Evolutionary conservation across 805 yeast species (phyloP).

Genomic region (Saccharomycopsis microspora): DNA sequence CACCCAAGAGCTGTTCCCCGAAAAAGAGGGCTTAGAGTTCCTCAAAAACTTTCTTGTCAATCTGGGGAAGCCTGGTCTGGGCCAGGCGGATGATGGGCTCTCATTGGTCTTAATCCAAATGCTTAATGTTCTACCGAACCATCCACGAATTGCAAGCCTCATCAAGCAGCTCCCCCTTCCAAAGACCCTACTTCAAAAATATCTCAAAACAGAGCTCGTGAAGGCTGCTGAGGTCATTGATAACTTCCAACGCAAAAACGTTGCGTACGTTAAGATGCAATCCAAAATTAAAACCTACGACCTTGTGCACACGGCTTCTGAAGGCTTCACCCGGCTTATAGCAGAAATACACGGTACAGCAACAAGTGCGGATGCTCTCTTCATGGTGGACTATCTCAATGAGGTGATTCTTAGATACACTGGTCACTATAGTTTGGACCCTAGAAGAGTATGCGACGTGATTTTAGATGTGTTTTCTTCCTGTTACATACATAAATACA

Average conservation of each 20-base stretch:
- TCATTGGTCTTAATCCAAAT: slow-evolving; percentile 9
- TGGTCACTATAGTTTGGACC: slow-evolving; percentile 70
- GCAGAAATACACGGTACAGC: slow-evolving; percentile 36
- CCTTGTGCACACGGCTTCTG: slow-evolving; percentile 60
- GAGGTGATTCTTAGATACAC: slow-evolving; percentile 44
- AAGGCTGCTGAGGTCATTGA: slow-evolving; percentile 3
- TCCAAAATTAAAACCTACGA: slow-evolving; percentile 42
- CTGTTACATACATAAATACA: slow-evolving; percentile 31
- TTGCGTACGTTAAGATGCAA: slow-evolving; percentile 1
- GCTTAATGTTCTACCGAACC: slow-evolving; percentile 12
- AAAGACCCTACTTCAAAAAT: background rate
- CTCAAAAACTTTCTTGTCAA: slow-evolving; percentile 1
- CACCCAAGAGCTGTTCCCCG: slow-evolving; percentile 1
- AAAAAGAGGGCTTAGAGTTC: slow-evolving; percentile 4
- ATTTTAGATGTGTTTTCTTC: slow-evolving; percentile 41
- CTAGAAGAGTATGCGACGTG: slow-evolving; percentile 55
- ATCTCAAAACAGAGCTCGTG: slow-evolving; percentile 7
- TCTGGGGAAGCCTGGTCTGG: background rate
- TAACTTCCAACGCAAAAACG: background rate
- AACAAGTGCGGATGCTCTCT: slow-evolving; percentile 27
- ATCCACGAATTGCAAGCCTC: slow-evolving; percentile 2
- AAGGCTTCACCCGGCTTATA: slow-evolving; percentile 63
- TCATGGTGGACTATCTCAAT: slow-evolving; percentile 32
- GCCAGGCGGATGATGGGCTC: background rate
- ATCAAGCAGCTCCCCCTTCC: background rate